Base-by-base conservation (phyloP, 108 stramenopile genomes). In the Nitzschia sp. region DNA sequence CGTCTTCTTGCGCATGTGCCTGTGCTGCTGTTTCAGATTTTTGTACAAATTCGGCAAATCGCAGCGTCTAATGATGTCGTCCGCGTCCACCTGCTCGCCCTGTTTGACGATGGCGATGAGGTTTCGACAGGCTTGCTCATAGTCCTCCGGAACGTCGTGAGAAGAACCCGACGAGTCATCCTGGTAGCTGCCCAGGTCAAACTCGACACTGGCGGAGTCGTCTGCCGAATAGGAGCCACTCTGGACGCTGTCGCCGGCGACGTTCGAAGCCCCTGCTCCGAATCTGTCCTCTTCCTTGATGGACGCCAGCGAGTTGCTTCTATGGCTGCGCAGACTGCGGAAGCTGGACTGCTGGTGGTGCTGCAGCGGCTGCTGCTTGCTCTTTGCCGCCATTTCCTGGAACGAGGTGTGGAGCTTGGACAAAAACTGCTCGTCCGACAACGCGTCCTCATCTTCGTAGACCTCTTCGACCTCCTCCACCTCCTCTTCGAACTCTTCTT, bases 21-120 rank as follows among this genome's bases (percentile, higher is more conserved):
- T 46, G 60, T 76, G 56, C 23, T 68, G 75, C 3, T 76, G 66
- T 36, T 63, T 68, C 11, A 76, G 54, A 53, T 63, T 68, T 49
- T 19, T 55, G 61, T 76, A 76, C 28, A 76, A 35, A 30, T 42
- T 68, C 15, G 3, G 31, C 24, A 68, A 30, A 61, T 76, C 75
- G 34, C 67, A 76, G 8, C 75, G 49, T 13, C 53, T 29, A 25
- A 68, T 61, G 58, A 76, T 76, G 35, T 61, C 67, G 26, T 76
- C 67, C 0, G 53, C 36, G 21, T 68, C 60, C n/a, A 51, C 21
- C 1, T 4, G 3, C 48, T 29, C 31, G 15, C 32, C 28, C 6
- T 59, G 75, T 36, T 64, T 18, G 2, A 63, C 67, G 8, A 55
- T 32, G 8, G 46, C 53, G 18, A 76, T 68, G 34, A 76, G 17